Conservation (phyloP, 192 early-diverging fungal species). For the Obelidium mucronatum region DNA sequence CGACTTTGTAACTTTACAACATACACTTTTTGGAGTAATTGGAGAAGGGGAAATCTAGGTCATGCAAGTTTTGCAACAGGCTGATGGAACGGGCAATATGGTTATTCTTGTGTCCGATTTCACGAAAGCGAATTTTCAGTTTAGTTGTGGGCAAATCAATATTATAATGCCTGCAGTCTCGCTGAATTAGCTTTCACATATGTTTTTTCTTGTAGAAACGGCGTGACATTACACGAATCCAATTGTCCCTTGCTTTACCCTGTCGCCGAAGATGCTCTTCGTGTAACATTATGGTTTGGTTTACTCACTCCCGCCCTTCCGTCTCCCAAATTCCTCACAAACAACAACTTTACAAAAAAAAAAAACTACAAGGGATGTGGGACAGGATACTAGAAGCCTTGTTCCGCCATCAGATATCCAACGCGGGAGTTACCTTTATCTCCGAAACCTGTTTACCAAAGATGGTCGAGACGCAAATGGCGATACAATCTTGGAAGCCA, state of each 20-base stretch:
- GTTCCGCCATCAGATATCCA: background rate
- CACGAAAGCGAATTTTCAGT: background rate
- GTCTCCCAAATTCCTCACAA: too few relatives aligned
- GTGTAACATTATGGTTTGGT: background rate
- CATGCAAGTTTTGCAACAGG: background rate
- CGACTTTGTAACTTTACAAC: too few relatives aligned
- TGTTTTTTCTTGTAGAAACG: too few relatives aligned
- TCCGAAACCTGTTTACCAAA: slow-evolving; percentile 8
- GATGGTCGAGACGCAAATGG: background rate
- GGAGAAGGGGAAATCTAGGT: too few relatives aligned
- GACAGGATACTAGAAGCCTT: too few relatives aligned
- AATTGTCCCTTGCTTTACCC: background rate
- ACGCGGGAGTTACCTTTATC: background rate
- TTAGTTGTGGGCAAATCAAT: background rate
- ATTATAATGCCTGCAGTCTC: too few relatives aligned
- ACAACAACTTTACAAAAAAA: too few relatives aligned
- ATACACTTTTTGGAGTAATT: too few relatives aligned
- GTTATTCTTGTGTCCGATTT: background rate
- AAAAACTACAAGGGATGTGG: too few relatives aligned
- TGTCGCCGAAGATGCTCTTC: background rate
- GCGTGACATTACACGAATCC: background rate
- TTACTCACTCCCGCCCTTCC: too few relatives aligned
- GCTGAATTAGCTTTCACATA: too few relatives aligned
- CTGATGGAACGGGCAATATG: background rate
- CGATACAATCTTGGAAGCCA: background rate